These are phyloP conservation scores for Amanita exitialis DNA, from an alignment of 768 basidiomycete species.

Conservation along the genomic window DNA sequence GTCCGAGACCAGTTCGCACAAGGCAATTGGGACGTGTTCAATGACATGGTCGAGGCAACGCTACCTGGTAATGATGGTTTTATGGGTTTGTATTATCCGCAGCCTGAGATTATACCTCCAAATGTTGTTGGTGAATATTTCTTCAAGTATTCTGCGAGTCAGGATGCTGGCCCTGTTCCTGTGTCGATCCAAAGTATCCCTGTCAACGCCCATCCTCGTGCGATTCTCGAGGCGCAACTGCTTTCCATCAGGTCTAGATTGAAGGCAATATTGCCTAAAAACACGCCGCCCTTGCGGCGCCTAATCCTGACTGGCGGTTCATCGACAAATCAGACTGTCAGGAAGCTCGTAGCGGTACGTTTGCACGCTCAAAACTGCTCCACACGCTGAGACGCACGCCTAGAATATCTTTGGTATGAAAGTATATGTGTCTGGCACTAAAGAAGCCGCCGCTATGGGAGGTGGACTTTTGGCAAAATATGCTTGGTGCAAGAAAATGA, in stretches of 20 bases:
- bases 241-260: conserved; percentile 71
- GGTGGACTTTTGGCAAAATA: conserved; percentile 65
- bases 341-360: conserved; percentile 56
- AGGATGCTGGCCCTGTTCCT: conserved; percentile 11
- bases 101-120: conserved; percentile 83
- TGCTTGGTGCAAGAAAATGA: conserved; percentile 51
- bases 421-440: conserved; percentile 56
- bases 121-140: conserved; percentile 63
- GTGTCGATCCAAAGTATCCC: conserved; percentile 30
- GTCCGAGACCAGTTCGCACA: conserved; percentile 57
- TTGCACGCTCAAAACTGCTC: not conserved
- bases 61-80: conserved; percentile 49
- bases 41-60: conserved; percentile 45
- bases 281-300: conserved; percentile 45
- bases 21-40: conserved; percentile 60
- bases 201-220: conserved; percentile 47
- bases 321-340: conserved; percentile 61
- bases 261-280: conserved; percentile 50
- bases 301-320: conserved; percentile 76
- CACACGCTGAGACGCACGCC: not conserved
- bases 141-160: conserved; percentile 25
- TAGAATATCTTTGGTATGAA: conserved; percentile 70
- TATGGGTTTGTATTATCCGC: conserved; percentile 72
- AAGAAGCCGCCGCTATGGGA: conserved; percentile 65
- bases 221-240: conserved; percentile 79